Percentiles rank a stretch among this genome's conserved stretches.
phyloP scores from a whole-genome alignment of 495 filamentous ascomycete genomes.

The Emericellopsis terricola region DNA sequence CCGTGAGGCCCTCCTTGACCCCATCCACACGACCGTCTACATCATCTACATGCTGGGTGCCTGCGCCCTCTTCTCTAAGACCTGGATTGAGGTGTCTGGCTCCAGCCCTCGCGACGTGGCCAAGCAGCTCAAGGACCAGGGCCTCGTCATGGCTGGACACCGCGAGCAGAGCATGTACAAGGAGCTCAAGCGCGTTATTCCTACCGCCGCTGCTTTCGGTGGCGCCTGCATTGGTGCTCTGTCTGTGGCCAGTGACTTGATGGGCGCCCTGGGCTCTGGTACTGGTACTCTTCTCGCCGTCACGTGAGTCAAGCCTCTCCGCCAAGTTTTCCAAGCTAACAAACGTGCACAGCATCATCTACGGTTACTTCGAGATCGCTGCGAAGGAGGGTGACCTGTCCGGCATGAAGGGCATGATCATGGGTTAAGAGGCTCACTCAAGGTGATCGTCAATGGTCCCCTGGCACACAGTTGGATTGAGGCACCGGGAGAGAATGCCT shows the following conservation, averaged over 20 bases:
- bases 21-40: slow-evolving; percentile 91
- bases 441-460: neutral
- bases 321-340: slow-evolving; percentile 16
- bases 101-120: slow-evolving; percentile 94
- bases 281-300: slow-evolving; percentile 97
- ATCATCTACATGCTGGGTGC: slow-evolving; percentile 93
- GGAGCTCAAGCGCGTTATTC: slow-evolving; percentile 97
- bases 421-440: slow-evolving; percentile 25
- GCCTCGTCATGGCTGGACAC: slow-evolving; percentile 98
- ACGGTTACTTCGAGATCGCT: slow-evolving; percentile 97
- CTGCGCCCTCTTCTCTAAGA: slow-evolving; percentile 98
- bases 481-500: too few relatives aligned
- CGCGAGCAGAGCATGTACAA: slow-evolving; percentile 99
- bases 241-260: slow-evolving; percentile 84
- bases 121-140: slow-evolving; percentile 99
- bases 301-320: slow-evolving; percentile 50
- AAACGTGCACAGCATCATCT: slow-evolving; percentile 58
- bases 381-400: slow-evolving; percentile 93
- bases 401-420: slow-evolving; percentile 80
- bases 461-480: too few relatives aligned
- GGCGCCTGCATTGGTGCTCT: slow-evolving; percentile 98
- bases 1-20: slow-evolving; percentile 87
- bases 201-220: slow-evolving; percentile 94
- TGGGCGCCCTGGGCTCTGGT: slow-evolving; percentile 90
- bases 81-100: slow-evolving; percentile 98